Base-by-base conservation (phyloP, 306 rosid species). In the Styphnolobium japonicum region DNA sequence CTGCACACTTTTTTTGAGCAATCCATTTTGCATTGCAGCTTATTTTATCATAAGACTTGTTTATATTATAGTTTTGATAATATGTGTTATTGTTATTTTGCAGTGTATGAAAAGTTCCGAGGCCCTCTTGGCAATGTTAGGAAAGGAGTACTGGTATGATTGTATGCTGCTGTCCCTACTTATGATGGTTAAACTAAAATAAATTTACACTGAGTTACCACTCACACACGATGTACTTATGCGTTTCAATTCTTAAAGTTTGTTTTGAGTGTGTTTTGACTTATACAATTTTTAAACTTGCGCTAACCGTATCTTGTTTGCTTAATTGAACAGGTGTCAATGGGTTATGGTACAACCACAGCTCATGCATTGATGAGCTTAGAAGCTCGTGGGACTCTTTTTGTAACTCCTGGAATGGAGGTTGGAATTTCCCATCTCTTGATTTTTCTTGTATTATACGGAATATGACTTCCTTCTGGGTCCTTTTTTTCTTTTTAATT, bases 61-160 rank as follows among this genome's bases (percentile, higher is more conserved):
- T 66, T 60, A 49, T 40, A 15, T 43, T 22, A 43, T 48, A 51
- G 8, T 77, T 49, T 62, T 73, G 18, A 55, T 57, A 37, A 61
- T 19, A 39, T 57, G 33, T 25, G 15, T 46, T 31, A 63, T 84
- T 78, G 75, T 62, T 21, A 80, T 75, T 71, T 62, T 67, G 73
- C 93, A 95, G 99, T n/a, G 0, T 95, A 95, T 78, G 98, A 95
- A 82, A 89, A 91, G 63, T 84, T 77, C 82, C 87, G 98, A 52
- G 99, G 99, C 39, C 85, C 94, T 64, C 97, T 95, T 73, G 99
- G 99, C 80, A 89, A 93, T 87, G 99, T 95, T 60, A 88, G 99
- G 78, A 95, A 95, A 91, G 99, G 99, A 89, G 99, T 95, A 71
- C 76, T 95, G 96, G 99, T 95, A 86, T 31, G 89, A 68, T 66